Conservation (phyloP, 257 asterid genomes). For the Petunia secreta region DNA sequence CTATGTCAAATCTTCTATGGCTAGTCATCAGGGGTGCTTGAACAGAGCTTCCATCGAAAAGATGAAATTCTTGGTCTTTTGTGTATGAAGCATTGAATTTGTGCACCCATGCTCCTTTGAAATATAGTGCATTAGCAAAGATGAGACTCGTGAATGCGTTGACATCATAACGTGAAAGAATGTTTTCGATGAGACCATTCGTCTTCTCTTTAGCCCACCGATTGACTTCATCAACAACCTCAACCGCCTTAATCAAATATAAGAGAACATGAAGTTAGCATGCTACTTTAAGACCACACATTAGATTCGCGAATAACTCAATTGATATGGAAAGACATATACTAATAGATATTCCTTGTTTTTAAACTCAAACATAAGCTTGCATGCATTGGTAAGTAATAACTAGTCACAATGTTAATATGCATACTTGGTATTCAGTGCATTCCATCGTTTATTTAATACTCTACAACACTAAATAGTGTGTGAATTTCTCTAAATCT, state of each 20-base stretch:
- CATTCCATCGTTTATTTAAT: too few relatives aligned
- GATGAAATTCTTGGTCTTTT: conserved; percentile 34
- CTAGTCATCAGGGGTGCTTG: conserved; percentile 41
- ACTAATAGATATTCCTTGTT: too few relatives aligned
- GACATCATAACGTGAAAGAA: conserved; percentile 35
- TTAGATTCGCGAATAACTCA: too few relatives aligned
- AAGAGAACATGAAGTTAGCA: background rate
- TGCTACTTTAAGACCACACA: background rate
- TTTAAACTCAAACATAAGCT: too few relatives aligned
- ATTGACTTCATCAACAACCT: conserved; percentile 38
- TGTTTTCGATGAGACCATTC: conserved; percentile 36
- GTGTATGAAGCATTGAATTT: conserved; percentile 34
- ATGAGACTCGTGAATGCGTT: conserved; percentile 26
- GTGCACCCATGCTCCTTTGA: conserved; percentile 38
- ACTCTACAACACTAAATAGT: too few relatives aligned
- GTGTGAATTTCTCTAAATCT: background rate
- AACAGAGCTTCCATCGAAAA: conserved; percentile 37
- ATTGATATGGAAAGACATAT: too few relatives aligned
- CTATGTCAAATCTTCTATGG: conserved; percentile 2
- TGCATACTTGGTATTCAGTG: too few relatives aligned
- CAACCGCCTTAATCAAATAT: conserved; percentile 23
- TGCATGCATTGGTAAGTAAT: too few relatives aligned
- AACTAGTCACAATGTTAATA: too few relatives aligned
- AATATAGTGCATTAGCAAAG: conserved; percentile 1
- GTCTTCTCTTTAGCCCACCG: conserved; percentile 41